A percentile compares a stretch with the other conserved stretches of the same genome.
These are phyloP conservation scores for Arabidopsis arenosa DNA, from an alignment of 345 rosid species.

Conservation along the genomic window DNA sequence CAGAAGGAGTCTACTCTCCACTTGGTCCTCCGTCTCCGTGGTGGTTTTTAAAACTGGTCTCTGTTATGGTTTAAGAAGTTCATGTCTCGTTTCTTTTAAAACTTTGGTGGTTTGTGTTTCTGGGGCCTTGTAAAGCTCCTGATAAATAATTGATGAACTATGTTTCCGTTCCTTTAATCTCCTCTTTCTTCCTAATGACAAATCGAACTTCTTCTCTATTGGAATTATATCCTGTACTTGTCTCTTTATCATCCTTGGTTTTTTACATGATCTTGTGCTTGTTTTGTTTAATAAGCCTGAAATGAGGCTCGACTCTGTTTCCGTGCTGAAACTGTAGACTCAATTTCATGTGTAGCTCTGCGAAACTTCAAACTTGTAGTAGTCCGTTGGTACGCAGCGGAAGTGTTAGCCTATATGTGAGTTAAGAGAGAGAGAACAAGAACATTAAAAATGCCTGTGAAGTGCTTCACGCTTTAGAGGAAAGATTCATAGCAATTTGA, in stretches of 20 bases:
- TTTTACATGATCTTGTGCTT: too few species aligned
- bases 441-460: too few species aligned
- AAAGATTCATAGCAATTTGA: too few species aligned
- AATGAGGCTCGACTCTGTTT: background rate
- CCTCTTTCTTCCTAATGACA: too few species aligned
- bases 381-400: too few species aligned
- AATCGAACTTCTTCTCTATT: background rate
- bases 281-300: background rate
- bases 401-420: too few species aligned
- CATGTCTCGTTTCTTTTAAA: background rate
- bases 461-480: too few species aligned
- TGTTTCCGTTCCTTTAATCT: background rate
- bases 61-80: background rate
- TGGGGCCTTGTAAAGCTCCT: background rate
- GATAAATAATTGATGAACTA: constrained; percentile 24
- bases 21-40: constrained; percentile 43
- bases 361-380: background rate
- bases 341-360: background rate
- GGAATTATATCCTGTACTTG: background rate
- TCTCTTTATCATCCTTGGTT: background rate
- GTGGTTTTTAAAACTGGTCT: constrained; percentile 24
- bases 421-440: too few species aligned
- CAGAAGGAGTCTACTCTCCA: constrained; percentile 43
- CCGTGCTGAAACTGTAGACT: too few species aligned
- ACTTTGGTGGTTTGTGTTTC: constrained; percentile 17